Conservation (phyloP, 2,329 filamentous ascomycete genomes). For the Epichloe hybrida region DNA sequence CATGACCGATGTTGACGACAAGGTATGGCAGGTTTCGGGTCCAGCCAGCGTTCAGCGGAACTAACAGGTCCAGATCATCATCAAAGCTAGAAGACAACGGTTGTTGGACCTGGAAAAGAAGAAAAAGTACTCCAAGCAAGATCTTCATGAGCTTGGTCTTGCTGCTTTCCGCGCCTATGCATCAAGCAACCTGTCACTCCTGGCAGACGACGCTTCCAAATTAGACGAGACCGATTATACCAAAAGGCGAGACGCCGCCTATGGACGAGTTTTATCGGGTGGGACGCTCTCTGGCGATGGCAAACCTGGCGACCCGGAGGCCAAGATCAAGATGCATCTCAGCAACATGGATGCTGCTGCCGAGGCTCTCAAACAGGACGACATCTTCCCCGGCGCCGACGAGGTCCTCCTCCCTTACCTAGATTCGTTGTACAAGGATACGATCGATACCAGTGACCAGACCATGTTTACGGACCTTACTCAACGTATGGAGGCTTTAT, state of each 20-base stretch:
- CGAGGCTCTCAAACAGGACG: slow-evolving; percentile 31
- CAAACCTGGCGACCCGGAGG: slow-evolving; percentile 61
- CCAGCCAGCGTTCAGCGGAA: not conserved
- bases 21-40: slow-evolving; percentile 28
- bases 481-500: slow-evolving; percentile 72
- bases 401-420: slow-evolving; percentile 71
- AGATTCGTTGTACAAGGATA: slow-evolving; percentile 53
- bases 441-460: slow-evolving; percentile 47
- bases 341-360: slow-evolving; percentile 44
- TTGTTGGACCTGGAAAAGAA: slow-evolving; percentile 67
- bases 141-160: slow-evolving; percentile 33
- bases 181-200: slow-evolving; percentile 38
- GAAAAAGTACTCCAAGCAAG: slow-evolving; percentile 41
- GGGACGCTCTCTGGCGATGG: slow-evolving; percentile 42
- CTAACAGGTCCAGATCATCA: slow-evolving; percentile 32
- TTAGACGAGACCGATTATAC: slow-evolving; percentile 38
- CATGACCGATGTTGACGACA: slow-evolving; percentile 74
- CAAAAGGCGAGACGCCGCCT: slow-evolving; percentile 35
- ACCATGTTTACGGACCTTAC: slow-evolving; percentile 79
- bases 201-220: slow-evolving; percentile 28
- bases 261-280: slow-evolving; percentile 40
- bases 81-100: slow-evolving; percentile 60
- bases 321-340: slow-evolving; percentile 84
- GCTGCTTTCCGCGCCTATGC: slow-evolving; percentile 44
- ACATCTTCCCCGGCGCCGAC: slow-evolving; percentile 41